Conservation (phyloP, 331 rosid species). For the Malus hybrid region DNA sequence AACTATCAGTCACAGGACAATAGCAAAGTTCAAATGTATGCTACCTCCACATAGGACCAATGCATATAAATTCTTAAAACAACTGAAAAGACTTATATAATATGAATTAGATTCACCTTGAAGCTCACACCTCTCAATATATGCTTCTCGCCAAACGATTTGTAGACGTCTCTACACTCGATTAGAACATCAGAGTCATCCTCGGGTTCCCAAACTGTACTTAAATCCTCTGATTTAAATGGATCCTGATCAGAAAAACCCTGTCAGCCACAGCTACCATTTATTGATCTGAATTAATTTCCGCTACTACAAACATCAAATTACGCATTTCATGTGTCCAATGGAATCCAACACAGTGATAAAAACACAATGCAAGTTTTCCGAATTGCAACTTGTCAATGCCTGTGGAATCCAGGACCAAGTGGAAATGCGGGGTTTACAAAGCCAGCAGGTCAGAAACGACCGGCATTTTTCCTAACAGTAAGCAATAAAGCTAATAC, state of each 20-base stretch:
- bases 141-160: slow-evolving; percentile 91
- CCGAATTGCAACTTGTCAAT: not conserved
- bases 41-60: not conserved
- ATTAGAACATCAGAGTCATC: slow-evolving; percentile 82
- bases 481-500: too few species aligned
- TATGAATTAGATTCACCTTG: slow-evolving; percentile 57
- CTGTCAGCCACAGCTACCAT: slow-evolving; percentile 12
- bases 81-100: not conserved
- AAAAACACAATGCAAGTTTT: not conserved
- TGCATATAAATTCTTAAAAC: not conserved
- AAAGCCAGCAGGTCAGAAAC: too few species aligned
- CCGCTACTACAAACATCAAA: not conserved
- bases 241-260: slow-evolving; percentile 45
- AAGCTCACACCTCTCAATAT: slow-evolving; percentile 94
- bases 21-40: not conserved
- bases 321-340: not conserved
- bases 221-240: slow-evolving; percentile 48
- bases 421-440: too few species aligned
- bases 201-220: slow-evolving; percentile 34
- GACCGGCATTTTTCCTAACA: too few species aligned
- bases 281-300: not conserved
- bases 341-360: not conserved
- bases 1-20: not conserved
- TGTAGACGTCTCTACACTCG: slow-evolving; percentile 82
- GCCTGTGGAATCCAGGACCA: too few species aligned